Evolutionary conservation across 768 basidiomycete genomes (phyloP), one percentile per base, ranked within the genome.

Genomic region (Tubosaeta sp.): DNA sequence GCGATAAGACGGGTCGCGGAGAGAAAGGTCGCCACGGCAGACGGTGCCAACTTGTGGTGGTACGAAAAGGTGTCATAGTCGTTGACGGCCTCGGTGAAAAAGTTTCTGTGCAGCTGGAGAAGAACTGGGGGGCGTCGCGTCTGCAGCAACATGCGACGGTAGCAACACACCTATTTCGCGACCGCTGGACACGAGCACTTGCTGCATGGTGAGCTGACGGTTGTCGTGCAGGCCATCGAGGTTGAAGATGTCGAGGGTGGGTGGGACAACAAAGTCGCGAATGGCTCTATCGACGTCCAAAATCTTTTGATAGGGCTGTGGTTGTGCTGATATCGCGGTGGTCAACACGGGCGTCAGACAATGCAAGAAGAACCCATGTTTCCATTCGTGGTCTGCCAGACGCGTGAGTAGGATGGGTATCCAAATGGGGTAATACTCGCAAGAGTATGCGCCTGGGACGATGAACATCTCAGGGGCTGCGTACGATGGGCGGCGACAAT

Each of bases 21-120:
- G 19, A 80, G 73, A 66, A 83, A 88, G 12, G 83, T 84, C 11
- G 86, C 86, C 5, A 88, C 72, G 12, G 85, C 84, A 1, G 86
- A 88, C 9, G 85, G 84, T 19, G 85, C 83, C 61, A 80, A 83
- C 43, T 72, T 74, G 67, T 86, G 83, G 46, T 73, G 72, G 44
- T 85, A 71, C 53, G 82, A 79, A 59, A 85, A 84, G 0, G 75
- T 64, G 39, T 79, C 75, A 8, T 72, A 69, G 32, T 70, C 63
- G 47, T 74, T 84, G 72, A 88, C 75, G 3, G 84, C 83, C 50
- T 82, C 78, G 26, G 82, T 83, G 59, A 87, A 87, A 64, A 77
- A 84, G 26, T 78, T 78, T 50, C 85, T 73, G 65, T 88, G 86
- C 33, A 87, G 63, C 59, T 87, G 84, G 17, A 87, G 72, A 45